Evolutionary conservation across 1,139 yeast species (phyloP).

Genomic region (Saccharomyces hybrid): DNA sequence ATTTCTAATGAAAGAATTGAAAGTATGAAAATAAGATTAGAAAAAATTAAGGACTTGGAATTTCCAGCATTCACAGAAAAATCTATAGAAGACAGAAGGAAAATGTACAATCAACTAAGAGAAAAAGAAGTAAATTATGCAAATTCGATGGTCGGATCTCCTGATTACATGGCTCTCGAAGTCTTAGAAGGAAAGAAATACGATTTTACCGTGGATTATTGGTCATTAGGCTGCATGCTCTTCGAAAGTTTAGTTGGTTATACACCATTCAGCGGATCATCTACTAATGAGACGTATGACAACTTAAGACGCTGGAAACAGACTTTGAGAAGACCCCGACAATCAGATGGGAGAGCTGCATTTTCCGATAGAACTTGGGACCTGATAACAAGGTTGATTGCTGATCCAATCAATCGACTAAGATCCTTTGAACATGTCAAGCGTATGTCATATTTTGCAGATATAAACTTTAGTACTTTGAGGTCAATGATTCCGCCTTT

Average conservation of each 20-base stretch:
- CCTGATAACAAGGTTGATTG: slow-evolving; percentile 67
- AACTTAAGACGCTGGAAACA: slow-evolving; percentile 91
- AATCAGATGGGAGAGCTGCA: slow-evolving; percentile 83
- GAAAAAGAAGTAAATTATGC: slow-evolving; percentile 67
- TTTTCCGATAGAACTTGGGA: slow-evolving; percentile 97
- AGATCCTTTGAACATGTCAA: slow-evolving; percentile 75
- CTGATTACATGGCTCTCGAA: slow-evolving; percentile 98
- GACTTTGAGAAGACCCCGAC: slow-evolving; percentile 80
- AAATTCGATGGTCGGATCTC: slow-evolving; percentile 93
- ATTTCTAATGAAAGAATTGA: slow-evolving; percentile 91
- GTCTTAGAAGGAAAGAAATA: slow-evolving; percentile 90
- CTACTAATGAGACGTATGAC: slow-evolving; percentile 89
- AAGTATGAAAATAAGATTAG: slow-evolving; percentile 79
- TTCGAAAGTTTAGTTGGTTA: slow-evolving; percentile 90
- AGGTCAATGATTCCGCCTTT: slow-evolving; percentile 80
- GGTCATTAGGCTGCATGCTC: slow-evolving; percentile 95
- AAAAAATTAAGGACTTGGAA: slow-evolving; percentile 65
- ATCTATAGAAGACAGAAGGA: slow-evolving; percentile 81
- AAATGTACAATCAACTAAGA: slow-evolving; percentile 70
- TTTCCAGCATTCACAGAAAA: slow-evolving; percentile 56
- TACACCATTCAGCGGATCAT: slow-evolving; percentile 93
- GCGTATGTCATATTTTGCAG: slow-evolving; percentile 72
- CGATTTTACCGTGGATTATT: slow-evolving; percentile 94
- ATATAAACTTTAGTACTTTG: slow-evolving; percentile 67
- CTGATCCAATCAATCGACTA: slow-evolving; percentile 69